Evolutionary conservation across 495 filamentous ascomycete genomes (phyloP), one percentile per base, ranked within the genome.

Genomic region (Hypoxylon lenormandii): DNA sequence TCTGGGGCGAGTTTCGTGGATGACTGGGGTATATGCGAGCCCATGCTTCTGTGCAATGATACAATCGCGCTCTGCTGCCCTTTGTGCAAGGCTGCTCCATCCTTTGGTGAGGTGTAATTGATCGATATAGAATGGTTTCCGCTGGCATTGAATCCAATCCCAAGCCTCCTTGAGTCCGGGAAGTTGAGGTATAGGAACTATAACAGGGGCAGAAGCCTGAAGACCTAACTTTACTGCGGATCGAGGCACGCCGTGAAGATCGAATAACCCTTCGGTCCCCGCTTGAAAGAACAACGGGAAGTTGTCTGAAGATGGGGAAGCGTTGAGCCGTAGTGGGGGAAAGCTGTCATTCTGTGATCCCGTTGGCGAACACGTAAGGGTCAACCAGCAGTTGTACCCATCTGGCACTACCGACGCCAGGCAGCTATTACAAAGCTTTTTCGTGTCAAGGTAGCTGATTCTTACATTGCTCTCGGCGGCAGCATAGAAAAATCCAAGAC

Each of bases 91-190:
- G 12, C 5, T n/a, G 7, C 13, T 45, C 54, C 54, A 57, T n/a
- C 54, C 54, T 33, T 46, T 57, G 23, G 54, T 28, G 36, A 45
- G 54, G 30, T 42, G 54, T 10, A 57, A 15, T 26, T 43, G 54
- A 16, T 57, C 37, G 21, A 57, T 46, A 16, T 43, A 46, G 54
- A 57, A 57, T 6, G 54, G 54, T 38, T 57, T 57, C 7, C 38
- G 36, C 38, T 45, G 10, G n/a, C 7, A 5, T 46, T 57, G 38
- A 15, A 57, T 19, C 54, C 54, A 57, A 8, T 57, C 2, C 38
- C 37, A 57, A 12, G 47, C 47, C 5, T 50, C 47, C 23, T 30
- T n/a, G 47, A 16, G 2, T 16, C 23, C 47, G 22, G 21, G 3
- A 23, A 42, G 7, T 8, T 26, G 18, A 45, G 54, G 54, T 5